Percentiles rank a stretch among this genome's conserved stretches.
These are phyloP conservation scores for Ogataea nitratoaversa DNA, from an alignment of 805 yeast species.

Conservation along the genomic window DNA sequence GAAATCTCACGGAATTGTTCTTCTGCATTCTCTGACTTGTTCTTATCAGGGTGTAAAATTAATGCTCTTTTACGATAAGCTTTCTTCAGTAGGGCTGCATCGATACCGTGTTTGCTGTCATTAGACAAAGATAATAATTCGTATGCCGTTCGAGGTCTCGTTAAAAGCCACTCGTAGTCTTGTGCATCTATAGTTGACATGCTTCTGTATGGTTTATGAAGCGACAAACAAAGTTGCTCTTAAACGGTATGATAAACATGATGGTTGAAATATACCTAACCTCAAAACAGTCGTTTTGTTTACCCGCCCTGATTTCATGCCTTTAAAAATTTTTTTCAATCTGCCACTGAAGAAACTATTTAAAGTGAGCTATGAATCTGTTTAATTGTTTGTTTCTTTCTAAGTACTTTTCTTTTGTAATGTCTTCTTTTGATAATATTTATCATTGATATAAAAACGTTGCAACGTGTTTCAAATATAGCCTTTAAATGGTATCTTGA, in stretches of 20 bases:
- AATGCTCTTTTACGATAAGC: slow-evolving; percentile 31
- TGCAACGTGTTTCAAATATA: too few relatives aligned
- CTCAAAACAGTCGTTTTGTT: background rate
- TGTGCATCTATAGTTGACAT: slow-evolving; percentile 8
- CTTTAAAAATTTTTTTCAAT: too few relatives aligned
- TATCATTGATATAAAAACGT: too few relatives aligned
- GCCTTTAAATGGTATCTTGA: too few relatives aligned
- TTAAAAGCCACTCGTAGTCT: slow-evolving; percentile 20
- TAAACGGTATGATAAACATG: too few relatives aligned
- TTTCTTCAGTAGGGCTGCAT: slow-evolving; percentile 17
- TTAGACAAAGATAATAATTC: slow-evolving; percentile 9
- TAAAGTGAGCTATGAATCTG: too few relatives aligned
- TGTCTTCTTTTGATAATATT: too few relatives aligned
- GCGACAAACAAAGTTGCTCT: too few relatives aligned
- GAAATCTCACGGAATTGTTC: slow-evolving; percentile 26
- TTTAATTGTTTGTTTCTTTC: too few relatives aligned
- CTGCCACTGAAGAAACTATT: too few relatives aligned
- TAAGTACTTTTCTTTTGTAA: too few relatives aligned
- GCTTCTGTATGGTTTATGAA: background rate
- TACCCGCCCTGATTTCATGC: background rate
- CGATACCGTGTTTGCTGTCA: background rate
- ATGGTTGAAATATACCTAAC: background rate
- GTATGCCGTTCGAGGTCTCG: slow-evolving; percentile 14
- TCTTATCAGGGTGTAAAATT: slow-evolving; percentile 33
- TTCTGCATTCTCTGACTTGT: slow-evolving; percentile 24